Evolutionary conservation across 164 flowering plant species (phyloP).

Genomic region (Nymphaea thermarum): DNA sequence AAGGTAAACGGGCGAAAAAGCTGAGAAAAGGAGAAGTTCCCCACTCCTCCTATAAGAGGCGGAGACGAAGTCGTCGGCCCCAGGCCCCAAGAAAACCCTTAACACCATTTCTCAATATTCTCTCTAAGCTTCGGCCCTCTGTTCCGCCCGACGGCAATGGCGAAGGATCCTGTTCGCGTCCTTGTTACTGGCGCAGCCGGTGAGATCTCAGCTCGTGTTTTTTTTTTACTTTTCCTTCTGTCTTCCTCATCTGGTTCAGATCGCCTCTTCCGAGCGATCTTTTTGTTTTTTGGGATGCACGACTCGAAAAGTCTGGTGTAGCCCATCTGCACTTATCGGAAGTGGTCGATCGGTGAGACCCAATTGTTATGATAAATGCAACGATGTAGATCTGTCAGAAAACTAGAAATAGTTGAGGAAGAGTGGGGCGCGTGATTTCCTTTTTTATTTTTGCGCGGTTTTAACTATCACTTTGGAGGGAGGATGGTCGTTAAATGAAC

Average conservation of each 20-base stretch:
- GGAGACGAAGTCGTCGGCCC: background rate
- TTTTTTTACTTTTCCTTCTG: background rate
- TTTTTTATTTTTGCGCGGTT: too few species aligned
- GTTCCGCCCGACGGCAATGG: conserved; percentile 26
- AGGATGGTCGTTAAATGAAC: too few species aligned
- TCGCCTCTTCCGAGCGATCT: background rate
- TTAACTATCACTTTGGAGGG: too few species aligned
- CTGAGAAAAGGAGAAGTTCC: too few species aligned
- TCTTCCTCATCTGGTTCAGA: background rate
- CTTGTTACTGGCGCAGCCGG: conserved; percentile 95
- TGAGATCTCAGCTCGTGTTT: background rate
- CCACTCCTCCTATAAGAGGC: background rate
- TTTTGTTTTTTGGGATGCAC: background rate
- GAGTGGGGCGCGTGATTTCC: too few species aligned
- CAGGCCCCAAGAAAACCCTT: background rate
- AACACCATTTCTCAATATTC: background rate
- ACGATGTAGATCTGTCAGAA: too few species aligned
- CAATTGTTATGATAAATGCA: too few species aligned
- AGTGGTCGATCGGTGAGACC: too few species aligned
- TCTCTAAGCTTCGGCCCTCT: too few species aligned
- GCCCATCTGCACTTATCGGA: background rate
- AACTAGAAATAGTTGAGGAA: too few species aligned
- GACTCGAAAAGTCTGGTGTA: background rate
- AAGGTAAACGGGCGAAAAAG: too few species aligned
- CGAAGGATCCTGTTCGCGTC: conserved; percentile 73